phyloP scores from a whole-genome alignment of 2,329 filamentous ascomycete genomes.

The Aschersonia sp. region DNA sequence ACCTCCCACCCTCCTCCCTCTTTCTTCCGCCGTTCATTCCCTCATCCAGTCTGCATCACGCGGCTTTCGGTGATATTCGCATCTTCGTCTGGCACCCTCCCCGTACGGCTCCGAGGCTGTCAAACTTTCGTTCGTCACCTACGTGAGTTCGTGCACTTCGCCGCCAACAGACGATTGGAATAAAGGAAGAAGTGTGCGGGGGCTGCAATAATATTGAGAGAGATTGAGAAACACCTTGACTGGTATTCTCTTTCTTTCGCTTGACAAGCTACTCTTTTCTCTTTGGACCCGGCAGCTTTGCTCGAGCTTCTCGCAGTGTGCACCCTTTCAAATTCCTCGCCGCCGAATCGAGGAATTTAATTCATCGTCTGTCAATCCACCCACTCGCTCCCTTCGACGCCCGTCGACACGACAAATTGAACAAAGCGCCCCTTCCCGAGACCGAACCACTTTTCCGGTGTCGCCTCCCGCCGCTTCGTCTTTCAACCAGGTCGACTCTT shows the following conservation, averaged over 20 bases:
- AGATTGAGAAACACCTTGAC: slow-evolving; percentile 18
- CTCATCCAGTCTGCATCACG: slow-evolving; percentile 31
- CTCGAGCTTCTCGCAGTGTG: slow-evolving; percentile 7
- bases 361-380: slow-evolving; percentile 13
- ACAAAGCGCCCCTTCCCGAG: slow-evolving; percentile 21
- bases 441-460: slow-evolving; percentile 9
- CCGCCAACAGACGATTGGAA: slow-evolving; percentile 6
- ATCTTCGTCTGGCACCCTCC: slow-evolving; percentile 10
- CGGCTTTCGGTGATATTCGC: slow-evolving; percentile 20
- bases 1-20: slow-evolving; percentile 24
- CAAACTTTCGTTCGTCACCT: background rate
- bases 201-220: slow-evolving; percentile 1
- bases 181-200: slow-evolving; percentile 4
- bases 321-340: slow-evolving; percentile 25
- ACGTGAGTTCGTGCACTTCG: slow-evolving; percentile 1
- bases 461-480: slow-evolving; percentile 3
- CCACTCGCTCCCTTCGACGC: slow-evolving; percentile 14
- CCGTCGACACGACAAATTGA: slow-evolving; percentile 9
- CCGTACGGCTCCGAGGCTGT: slow-evolving; percentile 8
- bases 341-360: slow-evolving; percentile 27
- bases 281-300: slow-evolving; percentile 6
- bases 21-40: slow-evolving; percentile 33
- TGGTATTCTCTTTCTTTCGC: slow-evolving; percentile 22
- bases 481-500: too few species aligned
- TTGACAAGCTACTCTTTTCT: slow-evolving; percentile 1